Conservation (phyloP, 108 stramenopile genomes). For the Nitzschia sp. region DNA sequence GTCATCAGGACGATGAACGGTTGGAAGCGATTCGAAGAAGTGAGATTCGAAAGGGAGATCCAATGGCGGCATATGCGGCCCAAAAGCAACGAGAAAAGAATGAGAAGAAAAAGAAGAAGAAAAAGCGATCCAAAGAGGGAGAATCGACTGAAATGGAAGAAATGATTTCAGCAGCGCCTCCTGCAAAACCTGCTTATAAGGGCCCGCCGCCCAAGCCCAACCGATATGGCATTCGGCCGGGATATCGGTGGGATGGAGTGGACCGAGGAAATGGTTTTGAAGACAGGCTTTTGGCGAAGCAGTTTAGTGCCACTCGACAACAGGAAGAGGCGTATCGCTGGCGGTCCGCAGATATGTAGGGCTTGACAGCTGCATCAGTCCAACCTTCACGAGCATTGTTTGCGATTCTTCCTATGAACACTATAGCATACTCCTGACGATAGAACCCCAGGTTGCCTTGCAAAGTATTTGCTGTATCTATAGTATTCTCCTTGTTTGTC, state of each 20-base stretch:
- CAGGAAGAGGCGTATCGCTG: constrained; percentile 79
- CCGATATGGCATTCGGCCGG: constrained; percentile 92
- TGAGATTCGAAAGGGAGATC: constrained; percentile 89
- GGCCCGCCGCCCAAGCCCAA: constrained; percentile 94
- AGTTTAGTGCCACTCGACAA: constrained; percentile 52
- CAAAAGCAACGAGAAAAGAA: constrained; percentile 36
- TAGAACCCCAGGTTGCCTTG: no score
- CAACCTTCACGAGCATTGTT: no score
- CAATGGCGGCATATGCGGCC: constrained; percentile 87
- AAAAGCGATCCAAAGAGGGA: constrained; percentile 2
- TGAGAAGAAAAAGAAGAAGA: constrained; percentile 17
- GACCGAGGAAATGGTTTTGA: constrained; percentile 98
- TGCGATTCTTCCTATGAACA: no score
- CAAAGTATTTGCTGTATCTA: no score
- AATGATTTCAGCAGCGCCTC: background rate
- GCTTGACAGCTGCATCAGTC: no score
- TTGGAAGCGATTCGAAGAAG: constrained; percentile 67
- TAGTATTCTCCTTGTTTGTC: no score
- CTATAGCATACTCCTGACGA: no score
- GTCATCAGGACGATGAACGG: constrained; percentile 67
- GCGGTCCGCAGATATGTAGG: constrained; percentile 84
- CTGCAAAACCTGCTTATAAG: constrained; percentile 80
- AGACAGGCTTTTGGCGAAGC: constrained; percentile 67
- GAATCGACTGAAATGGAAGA: constrained; percentile 2
- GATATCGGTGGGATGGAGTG: constrained; percentile 98